A percentile compares a stretch with the other conserved stretches of the same genome.
Evolutionary conservation across 1,284 basidiomycete genomes (phyloP).

Genomic region (Puccinia novopanici): DNA sequence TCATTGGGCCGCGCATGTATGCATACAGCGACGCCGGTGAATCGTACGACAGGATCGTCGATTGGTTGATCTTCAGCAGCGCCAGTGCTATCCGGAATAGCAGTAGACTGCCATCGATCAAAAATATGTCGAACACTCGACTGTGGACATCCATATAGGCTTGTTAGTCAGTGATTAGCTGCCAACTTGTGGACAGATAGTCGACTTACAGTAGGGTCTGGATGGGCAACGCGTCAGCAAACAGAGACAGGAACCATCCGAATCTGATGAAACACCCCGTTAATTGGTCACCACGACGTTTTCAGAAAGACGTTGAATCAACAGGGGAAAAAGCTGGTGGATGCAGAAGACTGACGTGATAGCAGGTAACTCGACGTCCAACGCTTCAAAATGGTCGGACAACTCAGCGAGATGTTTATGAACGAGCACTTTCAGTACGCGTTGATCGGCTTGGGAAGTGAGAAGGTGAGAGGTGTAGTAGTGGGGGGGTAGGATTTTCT

Average conservation of each 20-base stretch:
- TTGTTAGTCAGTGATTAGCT: conserved; percentile 67
- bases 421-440: conserved; percentile 85
- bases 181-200: conserved; percentile 55
- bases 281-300: neutral
- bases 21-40: conserved; percentile 84
- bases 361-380: conserved; percentile 86
- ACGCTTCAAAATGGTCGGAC: conserved; percentile 71
- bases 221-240: conserved; percentile 92
- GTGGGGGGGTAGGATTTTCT: conserved; percentile 60
- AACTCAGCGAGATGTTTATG: conserved; percentile 75
- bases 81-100: conserved; percentile 79
- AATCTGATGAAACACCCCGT: conserved; percentile 62
- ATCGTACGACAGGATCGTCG: conserved; percentile 76
- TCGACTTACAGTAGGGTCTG: conserved; percentile 66
- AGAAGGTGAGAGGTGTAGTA: conserved; percentile 61
- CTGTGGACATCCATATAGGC: too few relatives aligned
- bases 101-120: conserved; percentile 78
- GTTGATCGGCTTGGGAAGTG: conserved; percentile 87
- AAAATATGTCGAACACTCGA: conserved; percentile 71
- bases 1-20: conserved; percentile 73
- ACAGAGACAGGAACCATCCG: conserved; percentile 95
- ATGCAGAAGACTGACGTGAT: conserved; percentile 67
- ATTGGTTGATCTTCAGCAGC: conserved; percentile 79
- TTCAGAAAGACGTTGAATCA: neutral
- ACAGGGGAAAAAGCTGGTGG: neutral